Conservation (phyloP, 202 grass and related monocot genomes). For the Saccharum hybrid region DNA sequence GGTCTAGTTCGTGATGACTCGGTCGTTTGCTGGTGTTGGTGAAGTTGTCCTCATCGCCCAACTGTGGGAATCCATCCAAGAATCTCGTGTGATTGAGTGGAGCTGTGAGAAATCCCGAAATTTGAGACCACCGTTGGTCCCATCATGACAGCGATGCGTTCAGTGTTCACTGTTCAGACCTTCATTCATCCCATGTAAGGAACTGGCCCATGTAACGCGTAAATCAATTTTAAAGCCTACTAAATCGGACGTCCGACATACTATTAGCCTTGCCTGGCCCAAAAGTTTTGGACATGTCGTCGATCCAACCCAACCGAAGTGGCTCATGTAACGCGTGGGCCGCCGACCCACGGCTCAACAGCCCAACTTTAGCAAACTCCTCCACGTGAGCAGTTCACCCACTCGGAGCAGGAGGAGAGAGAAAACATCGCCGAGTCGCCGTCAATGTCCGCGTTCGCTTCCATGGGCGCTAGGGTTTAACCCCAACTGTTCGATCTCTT, state of each 20-base stretch:
- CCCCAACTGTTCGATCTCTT: constrained; percentile 29
- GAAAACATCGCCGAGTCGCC: constrained; percentile 20
- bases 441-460: constrained; percentile 48
- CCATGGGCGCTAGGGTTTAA: constrained; percentile 53
- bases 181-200: neutral
- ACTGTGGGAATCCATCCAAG: constrained; percentile 2
- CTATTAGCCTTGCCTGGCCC: too few relatives aligned
- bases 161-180: too few relatives aligned
- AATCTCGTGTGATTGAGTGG: constrained; percentile 27
- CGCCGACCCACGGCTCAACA: neutral
- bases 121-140: constrained; percentile 3
- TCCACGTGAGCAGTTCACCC: neutral
- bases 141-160: neutral
- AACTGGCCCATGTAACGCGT: too few relatives aligned
- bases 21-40: constrained; percentile 35
- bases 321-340: neutral
- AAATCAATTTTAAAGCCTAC: too few relatives aligned
- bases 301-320: neutral
- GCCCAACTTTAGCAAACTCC: neutral
- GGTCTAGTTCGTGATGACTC: neutral
- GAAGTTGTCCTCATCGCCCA: neutral
- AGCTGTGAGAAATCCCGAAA: neutral
- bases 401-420: neutral
- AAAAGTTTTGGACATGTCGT: neutral
- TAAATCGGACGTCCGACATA: neutral